Conservation (phyloP, 2,329 filamentous ascomycete species). For the Elsinoe ampelina region DNA sequence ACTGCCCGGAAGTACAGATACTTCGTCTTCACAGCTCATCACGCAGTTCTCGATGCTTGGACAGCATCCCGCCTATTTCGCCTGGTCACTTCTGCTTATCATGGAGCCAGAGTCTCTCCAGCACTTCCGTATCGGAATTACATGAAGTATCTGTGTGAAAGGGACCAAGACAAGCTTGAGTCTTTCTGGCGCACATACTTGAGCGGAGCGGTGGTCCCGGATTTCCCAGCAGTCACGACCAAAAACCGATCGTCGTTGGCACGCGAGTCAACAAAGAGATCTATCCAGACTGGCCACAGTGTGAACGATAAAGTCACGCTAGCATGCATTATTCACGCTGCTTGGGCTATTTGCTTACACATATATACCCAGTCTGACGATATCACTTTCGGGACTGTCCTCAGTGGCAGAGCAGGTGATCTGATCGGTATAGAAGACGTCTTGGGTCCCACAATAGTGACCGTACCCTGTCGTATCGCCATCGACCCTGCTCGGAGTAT, state of each 20-base stretch:
- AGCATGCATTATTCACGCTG: conserved; percentile 1
- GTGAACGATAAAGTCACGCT: not conserved
- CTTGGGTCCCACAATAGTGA: not conserved
- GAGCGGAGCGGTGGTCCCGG: too few species aligned
- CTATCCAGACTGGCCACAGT: too few species aligned
- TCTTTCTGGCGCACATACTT: too few species aligned
- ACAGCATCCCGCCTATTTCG: not conserved
- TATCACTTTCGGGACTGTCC: conserved; percentile 2
- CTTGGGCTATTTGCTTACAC: not conserved
- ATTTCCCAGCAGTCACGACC: too few species aligned
- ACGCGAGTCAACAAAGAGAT: not conserved
- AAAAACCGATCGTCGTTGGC: too few species aligned
- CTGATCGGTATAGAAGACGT: not conserved
- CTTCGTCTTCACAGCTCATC: conserved; percentile 4
- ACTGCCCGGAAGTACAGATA: not conserved
- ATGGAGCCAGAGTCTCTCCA: not conserved
- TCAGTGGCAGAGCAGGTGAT: not conserved
- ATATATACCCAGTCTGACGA: not conserved
- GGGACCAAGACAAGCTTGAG: too few species aligned
- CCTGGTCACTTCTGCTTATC: not conserved
- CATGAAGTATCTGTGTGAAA: not conserved
- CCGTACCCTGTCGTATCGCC: not conserved
- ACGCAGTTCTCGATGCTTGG: conserved; percentile 8
- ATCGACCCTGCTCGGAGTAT: not conserved
- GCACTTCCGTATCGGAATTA: not conserved